Conservation (phyloP, 257 asterid genomes). For the Solanum chiquidenum region DNA sequence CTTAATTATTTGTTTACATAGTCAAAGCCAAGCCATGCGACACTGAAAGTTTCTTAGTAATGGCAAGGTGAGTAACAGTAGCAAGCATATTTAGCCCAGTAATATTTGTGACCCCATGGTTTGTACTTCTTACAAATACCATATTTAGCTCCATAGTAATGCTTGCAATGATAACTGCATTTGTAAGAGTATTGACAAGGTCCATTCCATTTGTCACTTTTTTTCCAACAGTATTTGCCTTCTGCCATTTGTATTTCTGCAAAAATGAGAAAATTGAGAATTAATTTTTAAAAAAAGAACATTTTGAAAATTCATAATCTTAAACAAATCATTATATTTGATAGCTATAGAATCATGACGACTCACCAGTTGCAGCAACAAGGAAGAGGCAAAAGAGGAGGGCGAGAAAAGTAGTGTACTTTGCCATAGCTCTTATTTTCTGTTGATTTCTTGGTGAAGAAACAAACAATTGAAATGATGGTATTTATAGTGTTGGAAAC, state of each 20-base stretch:
- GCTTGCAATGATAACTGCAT: not conserved
- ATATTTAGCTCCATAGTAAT: no score
- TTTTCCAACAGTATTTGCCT: not conserved
- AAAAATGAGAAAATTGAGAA: not conserved
- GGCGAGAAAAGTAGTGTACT: no score
- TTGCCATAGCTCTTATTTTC: no score
- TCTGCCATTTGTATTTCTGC: not conserved
- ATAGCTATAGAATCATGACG: not conserved
- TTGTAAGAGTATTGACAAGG: not conserved
- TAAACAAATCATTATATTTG: not conserved
- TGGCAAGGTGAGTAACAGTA: not conserved
- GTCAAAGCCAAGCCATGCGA: not conserved
- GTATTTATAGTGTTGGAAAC: no score
- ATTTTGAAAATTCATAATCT: no score
- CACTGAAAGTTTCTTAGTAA: not conserved
- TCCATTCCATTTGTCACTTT: not conserved
- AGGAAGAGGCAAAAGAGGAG: no score
- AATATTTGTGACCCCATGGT: no score
- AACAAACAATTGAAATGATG: no score
- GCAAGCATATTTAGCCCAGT: no score
- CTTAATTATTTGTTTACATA: not conserved
- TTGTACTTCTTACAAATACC: no score
- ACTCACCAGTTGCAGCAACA: not conserved
- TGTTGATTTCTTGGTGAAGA: no score
- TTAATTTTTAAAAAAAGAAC: no score